A percentile compares a stretch with the other conserved stretches of the same genome.
phyloP scores from a whole-genome alignment of 306 rosid genomes.

The Cercis canadensis region DNA sequence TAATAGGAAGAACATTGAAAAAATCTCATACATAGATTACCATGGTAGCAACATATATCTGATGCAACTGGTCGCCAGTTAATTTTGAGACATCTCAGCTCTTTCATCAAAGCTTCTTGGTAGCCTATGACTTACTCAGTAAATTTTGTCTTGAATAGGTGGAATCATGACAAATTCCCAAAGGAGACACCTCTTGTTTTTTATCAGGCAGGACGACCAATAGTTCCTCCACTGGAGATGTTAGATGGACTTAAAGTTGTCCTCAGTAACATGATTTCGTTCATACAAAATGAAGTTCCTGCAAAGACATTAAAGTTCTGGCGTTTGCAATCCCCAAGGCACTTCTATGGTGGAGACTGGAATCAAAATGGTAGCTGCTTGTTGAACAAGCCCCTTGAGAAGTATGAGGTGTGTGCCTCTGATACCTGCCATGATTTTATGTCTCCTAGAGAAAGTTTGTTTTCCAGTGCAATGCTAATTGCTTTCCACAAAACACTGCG shows the following conservation, averaged over 20 bases:
- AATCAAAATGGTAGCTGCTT: slow-evolving; percentile 92
- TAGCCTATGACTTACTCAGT: not conserved
- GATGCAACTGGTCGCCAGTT: slow-evolving; percentile 25
- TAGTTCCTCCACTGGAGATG: slow-evolving; percentile 67
- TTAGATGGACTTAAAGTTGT: slow-evolving; percentile 79
- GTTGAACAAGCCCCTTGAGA: slow-evolving; percentile 75
- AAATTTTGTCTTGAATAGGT: slow-evolving; percentile 61
- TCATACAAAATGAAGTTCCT: slow-evolving; percentile 69
- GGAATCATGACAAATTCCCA: slow-evolving; percentile 84
- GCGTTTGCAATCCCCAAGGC: slow-evolving; percentile 90
- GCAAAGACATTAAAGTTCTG: slow-evolving; percentile 70
- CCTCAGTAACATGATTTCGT: slow-evolving; percentile 59
- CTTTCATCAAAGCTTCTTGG: not conserved
- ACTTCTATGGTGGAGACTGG: slow-evolving; percentile 92
- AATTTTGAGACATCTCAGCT: slow-evolving; percentile 15
- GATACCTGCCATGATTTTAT: slow-evolving; percentile 16
- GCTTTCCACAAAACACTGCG: not conserved
- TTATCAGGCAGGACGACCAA: slow-evolving; percentile 65
- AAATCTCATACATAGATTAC: too few relatives aligned
- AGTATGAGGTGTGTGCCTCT: slow-evolving; percentile 65
- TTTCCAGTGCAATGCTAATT: too few relatives aligned
- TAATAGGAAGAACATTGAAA: too few relatives aligned
- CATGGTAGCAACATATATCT: slow-evolving; percentile 19
- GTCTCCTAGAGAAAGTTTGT: too few relatives aligned
- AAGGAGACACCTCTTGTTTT: slow-evolving; percentile 84